Evolutionary conservation across 2,329 filamentous ascomycete species (phyloP), one percentile per base, ranked within the genome.

Genomic region (Coleophoma eucalyptorum): DNA sequence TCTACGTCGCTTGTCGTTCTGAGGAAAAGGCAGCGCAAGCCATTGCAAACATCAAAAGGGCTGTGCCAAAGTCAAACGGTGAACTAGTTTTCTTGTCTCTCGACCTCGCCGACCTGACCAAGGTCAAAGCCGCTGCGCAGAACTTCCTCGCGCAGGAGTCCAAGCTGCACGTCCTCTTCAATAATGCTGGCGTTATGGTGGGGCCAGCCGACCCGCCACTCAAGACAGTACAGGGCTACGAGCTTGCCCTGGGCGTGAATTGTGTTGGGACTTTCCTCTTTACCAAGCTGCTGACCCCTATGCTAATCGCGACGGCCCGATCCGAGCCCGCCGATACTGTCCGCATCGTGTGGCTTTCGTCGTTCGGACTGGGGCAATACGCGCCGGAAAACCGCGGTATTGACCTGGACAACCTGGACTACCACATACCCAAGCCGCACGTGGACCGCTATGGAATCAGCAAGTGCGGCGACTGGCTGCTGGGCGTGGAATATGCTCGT

Each of bases 31-130:
- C 35, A 1, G 13, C 13, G 1, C 7, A 38, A 12, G 35, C 35
- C 15, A 38, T n/a, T 6, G 35, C 35, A 6, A 5, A 38, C 6
- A 38, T 38, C 35, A 15, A 38, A 12, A n/a, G 6, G 13, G 15
- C 13, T 6, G 16, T 6, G 34, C 64, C 69, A 4, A 58, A 55
- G 46, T 68, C 55, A 13, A 62, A 62, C 15, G 69, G 69, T 38
- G 58, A 59, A 5, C 50, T 74, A 5, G 61, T 62, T 26, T 72
- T 70, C 51, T 55, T 74, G 15, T 47, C 64, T 6, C 55, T 76
- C 5, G 72, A 76, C 50, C 51, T 64, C 4, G 46, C 49, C 3
- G 59, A 63, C 46, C 51, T 64, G 20, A 37, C 56, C 6, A 59
- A 50, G 2, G 49, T 63, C 18, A 63, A 60, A 43, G 45, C 54